Base-by-base conservation (phyloP, 2,329 filamentous ascomycete species). In the Decorospora gaudefroyi region DNA sequence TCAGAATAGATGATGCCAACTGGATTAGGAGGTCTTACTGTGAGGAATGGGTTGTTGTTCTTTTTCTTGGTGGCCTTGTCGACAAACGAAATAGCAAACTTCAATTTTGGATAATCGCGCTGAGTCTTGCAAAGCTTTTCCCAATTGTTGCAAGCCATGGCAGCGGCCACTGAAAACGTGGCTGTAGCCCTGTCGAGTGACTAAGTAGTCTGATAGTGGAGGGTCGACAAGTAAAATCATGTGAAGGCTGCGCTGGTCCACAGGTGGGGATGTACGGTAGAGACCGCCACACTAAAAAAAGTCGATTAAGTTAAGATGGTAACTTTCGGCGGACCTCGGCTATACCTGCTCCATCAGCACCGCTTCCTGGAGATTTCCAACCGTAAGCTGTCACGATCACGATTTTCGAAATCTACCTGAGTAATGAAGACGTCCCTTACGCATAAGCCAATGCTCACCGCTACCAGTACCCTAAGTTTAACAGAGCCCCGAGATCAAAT, bases 51-150 rank as follows among this genome's bases (percentile, higher is more conserved):
- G 35, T 72, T 68, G 16, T 59, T 54, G 12, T 67, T 61, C 6
- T 55, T 57, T 43, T 69, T 71, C 48, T 71, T 70, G 17, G 70
- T 55, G 25, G 61, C 55, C 43, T 65, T 69, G 25, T 52, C 51
- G 17, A 65, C 62, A 27, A 67, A 63, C 15, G 58, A 53, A 13
- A 64, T 50, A 29, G 67, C 69, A 37, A 63, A 61, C 52, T 69
- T 70, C 25, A 65, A 55, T 47, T 64, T 69, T 10, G 64, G 57
- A 34, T 63, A 63, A 28, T 68, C 64, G 22, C 59, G 61, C 47
- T 61, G 59, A 21, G 63, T 57, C 36, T 63, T 69, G 8, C 45
- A 36, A 19, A 69, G 53, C 42, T 62, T 69, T 11, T 70, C 66
- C 62, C 62, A 69, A 36, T 27, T 57, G 46, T 69, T 67, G 38